A percentile compares a stretch with the other conserved stretches of the same genome.
Evolutionary conservation across 805 yeast genomes (phyloP).

Genomic region (Kluyveromyces aestuarii): DNA sequence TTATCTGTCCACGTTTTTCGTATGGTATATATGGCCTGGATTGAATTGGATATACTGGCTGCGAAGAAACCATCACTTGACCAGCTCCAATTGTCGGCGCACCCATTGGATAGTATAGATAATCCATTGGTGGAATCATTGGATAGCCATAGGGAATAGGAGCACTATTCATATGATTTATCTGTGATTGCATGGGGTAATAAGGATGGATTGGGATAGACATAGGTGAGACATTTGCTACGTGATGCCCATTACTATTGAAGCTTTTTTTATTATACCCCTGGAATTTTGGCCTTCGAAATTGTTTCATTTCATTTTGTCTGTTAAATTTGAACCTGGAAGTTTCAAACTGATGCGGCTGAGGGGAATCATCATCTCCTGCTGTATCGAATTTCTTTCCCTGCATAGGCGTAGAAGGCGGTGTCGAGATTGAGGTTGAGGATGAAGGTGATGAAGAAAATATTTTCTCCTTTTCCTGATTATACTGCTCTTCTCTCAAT

Average conservation of each 20-base stretch:
- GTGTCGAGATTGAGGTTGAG: conserved; percentile 3
- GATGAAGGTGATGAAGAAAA: conserved; percentile 18
- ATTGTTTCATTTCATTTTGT: conserved; percentile 5
- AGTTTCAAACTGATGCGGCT: conserved; percentile 19
- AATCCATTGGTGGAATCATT: conserved; percentile 2
- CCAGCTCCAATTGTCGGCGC: background rate
- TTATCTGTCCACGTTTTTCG: background rate
- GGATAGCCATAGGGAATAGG: conserved; percentile 1
- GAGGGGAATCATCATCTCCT: conserved; percentile 13
- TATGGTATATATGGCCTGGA: background rate
- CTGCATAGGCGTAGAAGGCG: conserved; percentile 7
- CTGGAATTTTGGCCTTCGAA: background rate
- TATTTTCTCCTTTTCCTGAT: conserved; percentile 32
- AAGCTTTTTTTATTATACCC: background rate
- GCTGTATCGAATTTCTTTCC: background rate
- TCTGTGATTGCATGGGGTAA: background rate
- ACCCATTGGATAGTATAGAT: conserved; percentile 1
- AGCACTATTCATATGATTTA: background rate
- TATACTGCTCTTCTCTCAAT: conserved; percentile 36
- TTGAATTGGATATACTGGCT: background rate
- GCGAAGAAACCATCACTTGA: background rate
- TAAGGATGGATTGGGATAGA: background rate
- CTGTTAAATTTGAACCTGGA: conserved; percentile 13
- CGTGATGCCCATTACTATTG: background rate
- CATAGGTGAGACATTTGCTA: background rate